Evolutionary conservation across 495 filamentous ascomycete genomes (phyloP).

Genomic region (Aspergillus leporis): DNA sequence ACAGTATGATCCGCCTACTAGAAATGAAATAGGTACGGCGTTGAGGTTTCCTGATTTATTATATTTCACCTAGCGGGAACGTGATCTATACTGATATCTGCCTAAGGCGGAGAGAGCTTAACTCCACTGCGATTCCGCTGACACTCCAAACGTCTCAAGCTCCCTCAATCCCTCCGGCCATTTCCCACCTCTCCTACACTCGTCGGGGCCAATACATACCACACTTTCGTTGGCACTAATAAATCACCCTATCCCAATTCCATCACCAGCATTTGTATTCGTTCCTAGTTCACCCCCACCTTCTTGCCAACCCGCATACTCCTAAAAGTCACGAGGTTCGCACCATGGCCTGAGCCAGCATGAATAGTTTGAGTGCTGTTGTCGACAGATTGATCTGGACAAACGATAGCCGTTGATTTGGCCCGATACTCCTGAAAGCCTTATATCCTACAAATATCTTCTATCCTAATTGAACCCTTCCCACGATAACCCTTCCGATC

Average conservation of each 20-base stretch:
- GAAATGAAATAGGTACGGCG: no score
- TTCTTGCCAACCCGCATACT: constrained; percentile 16
- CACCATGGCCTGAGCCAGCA: constrained; percentile 42
- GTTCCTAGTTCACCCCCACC: constrained; percentile 3
- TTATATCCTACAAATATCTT: not conserved
- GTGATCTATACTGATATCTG: constrained; percentile 1
- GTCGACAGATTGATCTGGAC: constrained; percentile 23
- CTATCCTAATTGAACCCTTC: constrained; percentile 3
- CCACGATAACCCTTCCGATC: constrained; percentile 13
- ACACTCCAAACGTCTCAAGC: constrained; percentile 11
- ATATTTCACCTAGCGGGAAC: not conserved
- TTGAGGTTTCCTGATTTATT: no score
- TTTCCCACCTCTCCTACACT: constrained; percentile 5
- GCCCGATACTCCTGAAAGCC: not conserved
- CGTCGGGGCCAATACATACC: not conserved
- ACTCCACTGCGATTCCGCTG: constrained; percentile 10
- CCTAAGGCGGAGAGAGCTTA: constrained; percentile 11
- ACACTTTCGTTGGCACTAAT: not conserved
- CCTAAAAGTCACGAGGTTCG: constrained; percentile 16
- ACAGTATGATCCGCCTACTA: no score
- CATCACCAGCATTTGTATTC: not conserved
- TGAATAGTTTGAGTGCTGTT: constrained; percentile 29
- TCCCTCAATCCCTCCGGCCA: constrained; percentile 14
- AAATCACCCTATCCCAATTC: not conserved
- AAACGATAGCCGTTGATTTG: constrained; percentile 22